Percentiles rank a stretch among this genome's conserved stretches.
phyloP scores from a whole-genome alignment of 2,329 filamentous ascomycete genomes.

The Podosphaera aphanis region DNA sequence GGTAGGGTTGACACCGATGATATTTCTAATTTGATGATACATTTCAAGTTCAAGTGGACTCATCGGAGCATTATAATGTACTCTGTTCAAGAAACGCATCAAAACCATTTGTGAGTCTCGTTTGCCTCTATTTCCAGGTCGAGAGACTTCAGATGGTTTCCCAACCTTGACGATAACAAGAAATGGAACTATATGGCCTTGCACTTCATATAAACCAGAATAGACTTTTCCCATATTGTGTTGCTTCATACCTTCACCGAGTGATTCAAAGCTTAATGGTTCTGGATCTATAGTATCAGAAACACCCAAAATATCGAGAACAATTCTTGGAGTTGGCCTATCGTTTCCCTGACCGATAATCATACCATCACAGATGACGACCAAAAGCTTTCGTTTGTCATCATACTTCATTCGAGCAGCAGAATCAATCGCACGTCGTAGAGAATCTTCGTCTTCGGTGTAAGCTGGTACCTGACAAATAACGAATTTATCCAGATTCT shows the following conservation, averaged over 20 bases:
- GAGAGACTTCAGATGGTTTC: constrained; percentile 49
- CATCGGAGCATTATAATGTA: constrained; percentile 95
- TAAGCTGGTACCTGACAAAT: constrained; percentile 96
- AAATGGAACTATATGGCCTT: constrained; percentile 95
- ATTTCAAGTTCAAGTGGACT: constrained; percentile 91
- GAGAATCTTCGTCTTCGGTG: constrained; percentile 91
- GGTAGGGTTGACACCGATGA: constrained; percentile 93
- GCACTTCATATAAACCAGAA: constrained; percentile 89
- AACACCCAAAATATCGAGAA: constrained; percentile 89
- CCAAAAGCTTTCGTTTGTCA: constrained; percentile 87
- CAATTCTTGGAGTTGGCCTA: constrained; percentile 79
- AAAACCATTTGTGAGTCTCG: constrained; percentile 96
- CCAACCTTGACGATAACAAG: constrained; percentile 91
- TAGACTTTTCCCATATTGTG: constrained; percentile 99
- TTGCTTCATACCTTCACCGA: constrained; percentile 88
- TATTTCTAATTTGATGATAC: constrained; percentile 95
- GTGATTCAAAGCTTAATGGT: constrained; percentile 83
- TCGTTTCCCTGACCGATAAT: constrained; percentile 98
- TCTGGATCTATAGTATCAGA: constrained; percentile 85
- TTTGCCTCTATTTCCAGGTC: constrained; percentile 90
- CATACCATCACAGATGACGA: constrained; percentile 93
- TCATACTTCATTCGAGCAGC: constrained; percentile 90
- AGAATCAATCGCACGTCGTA: constrained; percentile 91
- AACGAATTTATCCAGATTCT: constrained; percentile 94
- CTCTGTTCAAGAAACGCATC: constrained; percentile 97